Evolutionary conservation across 2,329 filamentous ascomycete species (phyloP), one percentile per base, ranked within the genome.

Genomic region (Fusarium sp.): DNA sequence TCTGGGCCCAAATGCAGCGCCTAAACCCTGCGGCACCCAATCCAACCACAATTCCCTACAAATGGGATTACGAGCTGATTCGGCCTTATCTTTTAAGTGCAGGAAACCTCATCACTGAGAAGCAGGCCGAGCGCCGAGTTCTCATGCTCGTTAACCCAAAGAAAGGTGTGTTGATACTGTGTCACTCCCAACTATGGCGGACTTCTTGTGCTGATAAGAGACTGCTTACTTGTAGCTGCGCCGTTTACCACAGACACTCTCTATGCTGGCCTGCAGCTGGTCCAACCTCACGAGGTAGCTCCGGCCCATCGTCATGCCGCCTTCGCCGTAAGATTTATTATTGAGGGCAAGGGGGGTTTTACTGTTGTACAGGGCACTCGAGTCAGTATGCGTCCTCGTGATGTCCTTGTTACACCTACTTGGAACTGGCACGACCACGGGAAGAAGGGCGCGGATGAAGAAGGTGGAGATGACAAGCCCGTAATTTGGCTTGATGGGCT

Each of bases 371-470:
- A 87, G 38, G 86, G 87, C n/a, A 74, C 79, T 22, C 80, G 84
- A 28, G 83, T 89, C 43, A 74, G 78, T 0, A 85, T 89, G 79
- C 72, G 78, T 18, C 78, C 81, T 4, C 85, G 86, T 6, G 87
- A 89, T 55, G 83, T 88, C 0, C 85, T 89, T n/a, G 74, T 88
- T 5, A 89, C 87, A 0, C 87, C 86, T 0, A 84, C 82, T 0
- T 88, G 87, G 86, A 85, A 87, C 73, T 89, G 84, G 81, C 86
- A 88, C 65, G 87, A 89, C 57, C 86, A 89, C 56, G 87, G 87
- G 4, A 88, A 88, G 55, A 85, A 88, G 48, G 83, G 85, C 0
- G 57, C 70, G 3, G 78, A 79, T 1, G 80, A 80, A 0, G 59
- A 71, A 11, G 67, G 67, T 0, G 68, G 68, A 1, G 66, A 72